Evolutionary conservation across 78 protist genomes (phyloP).

Genomic region (Isochrysis galbana): DNA sequence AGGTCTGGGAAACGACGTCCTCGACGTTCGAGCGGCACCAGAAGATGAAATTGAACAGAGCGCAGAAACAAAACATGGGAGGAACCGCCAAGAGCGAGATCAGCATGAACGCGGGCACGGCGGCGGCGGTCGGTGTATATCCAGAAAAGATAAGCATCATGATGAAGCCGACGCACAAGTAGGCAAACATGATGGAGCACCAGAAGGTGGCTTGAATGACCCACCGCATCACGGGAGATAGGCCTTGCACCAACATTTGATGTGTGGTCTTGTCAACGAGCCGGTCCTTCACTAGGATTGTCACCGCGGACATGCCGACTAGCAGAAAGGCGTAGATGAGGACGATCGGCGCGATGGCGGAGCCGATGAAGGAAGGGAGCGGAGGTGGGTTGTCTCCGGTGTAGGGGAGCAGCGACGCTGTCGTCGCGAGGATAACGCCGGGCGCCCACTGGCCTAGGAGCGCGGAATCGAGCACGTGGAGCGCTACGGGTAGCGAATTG

Average conservation of each 20-base stretch:
- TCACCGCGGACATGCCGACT: background rate
- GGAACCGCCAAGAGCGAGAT: background rate
- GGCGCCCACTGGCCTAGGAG: background rate
- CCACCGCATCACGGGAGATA: background rate
- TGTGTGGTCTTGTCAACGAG: background rate
- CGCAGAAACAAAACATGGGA: background rate
- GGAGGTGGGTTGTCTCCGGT: background rate
- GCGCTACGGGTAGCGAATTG: background rate
- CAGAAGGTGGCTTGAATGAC: background rate
- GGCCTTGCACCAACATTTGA: background rate
- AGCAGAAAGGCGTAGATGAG: background rate
- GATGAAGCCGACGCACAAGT: background rate
- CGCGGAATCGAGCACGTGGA: background rate
- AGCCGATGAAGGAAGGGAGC: background rate
- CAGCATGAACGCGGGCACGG: background rate
- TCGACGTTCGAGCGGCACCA: background rate
- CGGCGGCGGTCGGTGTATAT: background rate
- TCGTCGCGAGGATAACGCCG: background rate
- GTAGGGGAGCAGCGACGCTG: background rate
- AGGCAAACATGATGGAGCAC: background rate
- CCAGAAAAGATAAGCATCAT: background rate
- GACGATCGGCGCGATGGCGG: background rate
- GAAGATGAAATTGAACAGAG: background rate
- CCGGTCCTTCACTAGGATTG: background rate
- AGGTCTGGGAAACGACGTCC: background rate